phyloP scores from a whole-genome alignment of 371 early-diverging fungal genomes.

The Apophysomyces ossiformis region DNA sequence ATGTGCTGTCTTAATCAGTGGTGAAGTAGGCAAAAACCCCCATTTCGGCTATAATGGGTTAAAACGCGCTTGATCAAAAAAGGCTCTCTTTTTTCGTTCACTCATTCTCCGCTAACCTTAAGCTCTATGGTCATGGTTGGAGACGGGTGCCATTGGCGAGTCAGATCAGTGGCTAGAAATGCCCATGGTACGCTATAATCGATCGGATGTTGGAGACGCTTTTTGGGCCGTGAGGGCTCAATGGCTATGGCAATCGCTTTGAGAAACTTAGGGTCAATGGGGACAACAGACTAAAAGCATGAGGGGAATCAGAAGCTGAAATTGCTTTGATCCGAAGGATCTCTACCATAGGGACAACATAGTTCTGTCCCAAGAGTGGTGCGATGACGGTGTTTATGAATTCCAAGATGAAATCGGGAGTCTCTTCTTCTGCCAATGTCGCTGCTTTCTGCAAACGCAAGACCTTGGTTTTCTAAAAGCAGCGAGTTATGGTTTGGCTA shows the following conservation, averaged over 20 bases:
- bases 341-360: conserved; percentile 40
- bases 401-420: conserved; percentile 22
- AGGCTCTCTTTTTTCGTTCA: conserved; percentile 1
- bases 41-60: conserved; percentile 58
- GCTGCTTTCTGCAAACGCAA: conserved; percentile 41
- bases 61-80: neutral
- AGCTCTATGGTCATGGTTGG: conserved; percentile 38
- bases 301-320: neutral
- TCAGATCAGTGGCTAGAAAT: conserved; percentile 39
- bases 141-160: conserved; percentile 19
- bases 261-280: conserved; percentile 29
- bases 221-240: conserved; percentile 23
- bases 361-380: conserved; percentile 45
- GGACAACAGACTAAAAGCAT: conserved; percentile 26
- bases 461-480: conserved; percentile 30
- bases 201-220: conserved; percentile 21
- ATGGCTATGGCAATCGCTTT: conserved; percentile 25
- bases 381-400: conserved; percentile 34
- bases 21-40: conserved; percentile 57
- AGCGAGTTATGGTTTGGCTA: neutral
- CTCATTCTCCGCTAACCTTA: conserved; percentile 37
- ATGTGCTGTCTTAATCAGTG: conserved; percentile 20
- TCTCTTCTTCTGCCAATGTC: neutral
- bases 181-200: conserved; percentile 25
- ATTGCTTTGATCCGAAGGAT: neutral